phyloP scores from a whole-genome alignment of 371 early-diverging fungal genomes.

The Basidiobolus heterosporus region DNA sequence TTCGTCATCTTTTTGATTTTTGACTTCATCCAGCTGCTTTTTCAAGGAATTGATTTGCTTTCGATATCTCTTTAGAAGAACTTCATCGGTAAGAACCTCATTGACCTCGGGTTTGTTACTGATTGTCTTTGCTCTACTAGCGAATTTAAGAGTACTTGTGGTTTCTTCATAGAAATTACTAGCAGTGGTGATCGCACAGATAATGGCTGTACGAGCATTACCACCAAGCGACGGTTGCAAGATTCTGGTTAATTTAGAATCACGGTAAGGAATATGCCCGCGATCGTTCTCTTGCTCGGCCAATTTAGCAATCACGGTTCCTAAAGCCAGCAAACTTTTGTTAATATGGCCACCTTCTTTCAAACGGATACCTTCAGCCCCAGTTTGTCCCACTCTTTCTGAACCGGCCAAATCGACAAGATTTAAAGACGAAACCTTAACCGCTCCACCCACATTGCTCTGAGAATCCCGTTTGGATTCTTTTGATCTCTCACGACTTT shows the following conservation, averaged over 20 bases:
- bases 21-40: too few relatives aligned
- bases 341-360: conserved; percentile 92
- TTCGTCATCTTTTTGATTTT: too few relatives aligned
- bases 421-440: conserved; percentile 19
- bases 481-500: conserved; percentile 21
- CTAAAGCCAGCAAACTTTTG: conserved; percentile 72
- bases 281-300: conserved; percentile 30
- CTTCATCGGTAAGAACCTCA: conserved; percentile 11
- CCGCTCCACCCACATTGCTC: too few relatives aligned
- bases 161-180: conserved; percentile 48
- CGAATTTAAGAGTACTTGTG: conserved; percentile 74
- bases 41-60: too few relatives aligned
- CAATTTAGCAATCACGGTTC: conserved; percentile 75
- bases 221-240: conserved; percentile 69
- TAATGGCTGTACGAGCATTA: conserved; percentile 56
- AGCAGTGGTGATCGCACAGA: conserved; percentile 62
- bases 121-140: conserved; percentile 54
- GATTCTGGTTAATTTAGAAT: conserved; percentile 79
- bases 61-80: too few relatives aligned
- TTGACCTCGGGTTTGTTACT: conserved; percentile 44
- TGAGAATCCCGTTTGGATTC: too few relatives aligned
- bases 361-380: conserved; percentile 45
- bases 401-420: conserved; percentile 92
- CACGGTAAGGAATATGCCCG: conserved; percentile 70
- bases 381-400: conserved; percentile 54